Evolutionary conservation across 192 early-diverging fungal genomes (phyloP).

Genomic region (Linnemannia exigua): DNA sequence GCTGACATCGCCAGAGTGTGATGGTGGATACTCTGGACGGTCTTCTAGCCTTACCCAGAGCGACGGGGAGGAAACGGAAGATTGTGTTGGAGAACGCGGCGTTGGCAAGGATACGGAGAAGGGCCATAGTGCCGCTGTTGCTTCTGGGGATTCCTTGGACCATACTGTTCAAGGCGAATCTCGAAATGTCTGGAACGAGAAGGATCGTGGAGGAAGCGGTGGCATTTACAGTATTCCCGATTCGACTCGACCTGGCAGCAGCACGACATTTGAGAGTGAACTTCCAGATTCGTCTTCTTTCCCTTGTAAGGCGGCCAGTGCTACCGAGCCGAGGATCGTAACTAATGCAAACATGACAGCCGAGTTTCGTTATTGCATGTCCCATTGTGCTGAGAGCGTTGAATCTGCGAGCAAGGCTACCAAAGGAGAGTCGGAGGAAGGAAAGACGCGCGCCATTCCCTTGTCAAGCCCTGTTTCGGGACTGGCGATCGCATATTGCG

Average conservation of each 20-base stretch:
- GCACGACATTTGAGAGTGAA: not conserved
- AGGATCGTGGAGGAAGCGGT: not conserved
- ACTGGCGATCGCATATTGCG: not conserved
- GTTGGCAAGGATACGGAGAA: not conserved
- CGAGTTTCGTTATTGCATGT: not conserved
- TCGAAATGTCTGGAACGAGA: not conserved
- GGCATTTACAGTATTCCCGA: not conserved
- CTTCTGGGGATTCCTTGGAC: not conserved
- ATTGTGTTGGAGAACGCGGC: not conserved
- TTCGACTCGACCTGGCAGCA: not conserved
- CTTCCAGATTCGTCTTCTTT: not conserved
- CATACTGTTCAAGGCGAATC: not conserved
- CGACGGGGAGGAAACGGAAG: not conserved
- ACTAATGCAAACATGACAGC: not conserved
- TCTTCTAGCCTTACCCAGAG: not conserved
- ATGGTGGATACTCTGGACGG: not conserved
- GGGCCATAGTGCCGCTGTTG: not conserved
- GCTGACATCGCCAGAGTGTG: not conserved
- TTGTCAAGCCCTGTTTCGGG: constrained; percentile 25
- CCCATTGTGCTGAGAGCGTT: not conserved
- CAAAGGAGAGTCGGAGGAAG: not conserved
- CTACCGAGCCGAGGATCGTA: not conserved
- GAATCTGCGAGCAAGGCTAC: not conserved
- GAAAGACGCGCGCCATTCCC: constrained; percentile 10
- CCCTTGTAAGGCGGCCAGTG: not conserved